Evolutionary conservation across 2,329 filamentous ascomycete genomes (phyloP), one percentile per base, ranked within the genome.

Genomic region (Venturia nashicola): DNA sequence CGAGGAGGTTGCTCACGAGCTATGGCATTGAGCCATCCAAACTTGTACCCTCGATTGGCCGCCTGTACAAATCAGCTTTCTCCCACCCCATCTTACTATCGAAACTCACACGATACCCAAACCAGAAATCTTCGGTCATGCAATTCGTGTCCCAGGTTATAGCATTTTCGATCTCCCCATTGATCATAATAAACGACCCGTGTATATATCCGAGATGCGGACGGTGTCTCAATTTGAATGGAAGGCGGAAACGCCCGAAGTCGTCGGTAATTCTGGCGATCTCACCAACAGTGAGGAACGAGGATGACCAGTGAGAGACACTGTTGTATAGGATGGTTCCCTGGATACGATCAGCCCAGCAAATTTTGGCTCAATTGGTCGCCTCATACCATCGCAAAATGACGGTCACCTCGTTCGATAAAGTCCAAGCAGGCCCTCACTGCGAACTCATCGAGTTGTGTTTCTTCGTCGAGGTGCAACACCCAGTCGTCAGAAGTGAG

Each of bases 91-190:
- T 20, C 9, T 46, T 3, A 40, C 23, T 14, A 34, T 14, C 23
- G 34, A 40, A 9, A 36, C 54, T 59, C 23, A 40, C 18, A 20
- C 44, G 44, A 46, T 46, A 20, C 5, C 59, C 61, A 61, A 64
- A 65, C 64, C 64, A 65, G 39, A 60, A 65, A 36, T 65, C 61
- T 16, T 65, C 64, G 18, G 61, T 44, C 36, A 65, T 48, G 36
- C 48, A 65, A 40, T 64, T 61, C 4, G 61, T 65, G 20, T 64
- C 61, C 61, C 64, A 64, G 8, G 44, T 57, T 14, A 64, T 44
- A 9, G n/a, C 61, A 34, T 64, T 60, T n/a, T 64, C 64, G 9
- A 64, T 40, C 18, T 42, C 51, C 5, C 64, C 64, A 5, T 51
- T 59, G 32, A 65, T 34, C n/a, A 64, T 54, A 12, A 65, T 51